Conservation (phyloP, 345 rosid genomes). For the Citrus sp. region DNA sequence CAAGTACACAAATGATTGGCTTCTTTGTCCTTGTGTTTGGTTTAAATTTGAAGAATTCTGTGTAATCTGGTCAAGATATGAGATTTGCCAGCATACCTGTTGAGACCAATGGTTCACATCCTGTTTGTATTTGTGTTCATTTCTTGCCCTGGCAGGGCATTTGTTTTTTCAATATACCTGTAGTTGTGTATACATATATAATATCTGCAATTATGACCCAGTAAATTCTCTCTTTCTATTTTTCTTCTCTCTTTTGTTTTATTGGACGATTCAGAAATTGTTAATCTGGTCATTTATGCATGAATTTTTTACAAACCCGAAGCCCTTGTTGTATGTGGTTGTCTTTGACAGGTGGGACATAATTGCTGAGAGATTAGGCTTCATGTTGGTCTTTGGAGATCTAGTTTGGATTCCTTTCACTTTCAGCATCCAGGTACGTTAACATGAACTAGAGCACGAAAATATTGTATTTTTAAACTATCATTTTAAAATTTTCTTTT, state of each 20-base stretch:
- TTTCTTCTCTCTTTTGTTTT: neutral
- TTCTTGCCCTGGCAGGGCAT: neutral
- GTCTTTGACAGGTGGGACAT: conserved; percentile 73
- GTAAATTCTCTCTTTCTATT: neutral
- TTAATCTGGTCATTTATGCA: conserved; percentile 2
- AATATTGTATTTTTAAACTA: neutral
- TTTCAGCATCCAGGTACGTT: conserved; percentile 89
- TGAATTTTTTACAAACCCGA: neutral
- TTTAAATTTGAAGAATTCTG: neutral
- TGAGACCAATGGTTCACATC: neutral
- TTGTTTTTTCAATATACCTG: neutral
- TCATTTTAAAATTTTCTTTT: neutral
- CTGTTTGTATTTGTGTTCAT: neutral
- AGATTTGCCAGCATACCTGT: neutral
- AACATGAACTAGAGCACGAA: conserved; percentile 6
- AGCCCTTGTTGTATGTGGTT: neutral
- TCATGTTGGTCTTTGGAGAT: conserved; percentile 97
- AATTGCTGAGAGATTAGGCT: conserved; percentile 92
- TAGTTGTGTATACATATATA: neutral
- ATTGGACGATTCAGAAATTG: neutral
- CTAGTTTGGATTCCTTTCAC: conserved; percentile 94
- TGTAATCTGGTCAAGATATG: neutral
- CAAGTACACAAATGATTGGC: neutral
- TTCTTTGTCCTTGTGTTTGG: neutral
- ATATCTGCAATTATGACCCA: neutral